Evolutionary conservation across 495 filamentous ascomycete species (phyloP).

Genomic region (Talaromyces ruber): DNA sequence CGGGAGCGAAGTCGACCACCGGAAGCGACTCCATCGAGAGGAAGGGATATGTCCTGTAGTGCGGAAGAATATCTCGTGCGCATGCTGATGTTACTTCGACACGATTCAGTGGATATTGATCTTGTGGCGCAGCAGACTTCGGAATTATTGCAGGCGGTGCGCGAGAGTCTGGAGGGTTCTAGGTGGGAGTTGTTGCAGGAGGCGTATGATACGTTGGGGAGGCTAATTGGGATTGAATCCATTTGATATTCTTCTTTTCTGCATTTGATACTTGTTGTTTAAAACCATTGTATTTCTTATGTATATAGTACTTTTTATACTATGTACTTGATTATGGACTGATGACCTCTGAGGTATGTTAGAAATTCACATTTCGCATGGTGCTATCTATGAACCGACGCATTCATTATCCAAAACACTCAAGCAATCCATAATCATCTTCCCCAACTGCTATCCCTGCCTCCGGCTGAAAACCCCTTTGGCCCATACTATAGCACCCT

Average conservation of each 20-base stretch:
- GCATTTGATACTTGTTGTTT: background rate
- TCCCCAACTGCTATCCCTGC: constrained; percentile 17
- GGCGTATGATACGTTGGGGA: constrained; percentile 8
- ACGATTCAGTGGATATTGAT: constrained; percentile 1
- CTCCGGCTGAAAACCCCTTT: constrained; percentile 19
- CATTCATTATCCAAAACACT: constrained; percentile 11
- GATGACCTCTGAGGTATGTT: too few relatives aligned
- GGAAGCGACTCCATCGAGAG: background rate
- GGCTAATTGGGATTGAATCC: background rate
- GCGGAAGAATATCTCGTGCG: constrained; percentile 7
- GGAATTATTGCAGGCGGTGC: constrained; percentile 5
- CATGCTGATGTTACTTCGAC: constrained; percentile 6
- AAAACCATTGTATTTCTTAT: background rate
- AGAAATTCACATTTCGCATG: too few relatives aligned
- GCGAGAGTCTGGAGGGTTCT: constrained; percentile 10
- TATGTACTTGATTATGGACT: too few relatives aligned
- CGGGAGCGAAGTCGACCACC: background rate
- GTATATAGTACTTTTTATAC: too few relatives aligned
- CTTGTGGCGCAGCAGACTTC: constrained; percentile 1
- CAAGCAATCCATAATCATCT: constrained; percentile 22
- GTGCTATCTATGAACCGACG: background rate
- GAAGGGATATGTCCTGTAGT: background rate
- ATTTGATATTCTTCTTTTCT: background rate
- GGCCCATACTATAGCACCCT: constrained; percentile 23
- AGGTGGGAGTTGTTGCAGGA: constrained; percentile 16